These are phyloP conservation scores for Carpinus viminea DNA, from an alignment of 306 rosid genomes.

Conservation along the genomic window DNA sequence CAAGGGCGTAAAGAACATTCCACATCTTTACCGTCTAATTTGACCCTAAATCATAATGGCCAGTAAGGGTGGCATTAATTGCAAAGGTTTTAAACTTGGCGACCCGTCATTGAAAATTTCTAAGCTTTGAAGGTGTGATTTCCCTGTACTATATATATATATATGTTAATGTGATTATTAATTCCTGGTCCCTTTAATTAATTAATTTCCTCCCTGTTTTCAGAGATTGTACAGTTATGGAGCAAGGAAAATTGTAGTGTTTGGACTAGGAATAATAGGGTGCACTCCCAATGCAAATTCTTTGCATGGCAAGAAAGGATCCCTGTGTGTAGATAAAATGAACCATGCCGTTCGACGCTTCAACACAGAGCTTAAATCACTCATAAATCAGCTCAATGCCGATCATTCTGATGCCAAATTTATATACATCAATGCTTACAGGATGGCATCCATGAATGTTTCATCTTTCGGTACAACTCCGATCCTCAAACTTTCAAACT, in stretches of 20 bases:
- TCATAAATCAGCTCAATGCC: slow-evolving; percentile 38
- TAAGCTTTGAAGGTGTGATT: too few relatives aligned
- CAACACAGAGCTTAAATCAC: slow-evolving; percentile 37
- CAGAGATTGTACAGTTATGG: slow-evolving; percentile 38
- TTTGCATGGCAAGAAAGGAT: slow-evolving; percentile 34
- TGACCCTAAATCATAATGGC: too few relatives aligned
- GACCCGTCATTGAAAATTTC: too few relatives aligned
- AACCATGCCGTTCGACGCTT: slow-evolving; percentile 35
- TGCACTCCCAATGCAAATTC: slow-evolving; percentile 54
- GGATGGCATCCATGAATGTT: slow-evolving; percentile 16
- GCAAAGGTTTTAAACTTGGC: too few relatives aligned
- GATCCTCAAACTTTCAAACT: too few relatives aligned
- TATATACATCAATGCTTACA: slow-evolving; percentile 27
- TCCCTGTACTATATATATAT: too few relatives aligned
- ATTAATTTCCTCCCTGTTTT: background rate
- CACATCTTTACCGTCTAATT: too few relatives aligned
- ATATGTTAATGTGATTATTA: background rate
- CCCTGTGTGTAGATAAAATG: slow-evolving; percentile 42
- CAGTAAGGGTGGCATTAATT: too few relatives aligned
- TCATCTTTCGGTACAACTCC: slow-evolving; percentile 9
- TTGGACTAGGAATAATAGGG: slow-evolving; percentile 48
- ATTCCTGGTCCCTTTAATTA: background rate
- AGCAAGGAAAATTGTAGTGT: slow-evolving; percentile 59
- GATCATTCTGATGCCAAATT: slow-evolving; percentile 38
- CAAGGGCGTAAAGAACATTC: too few relatives aligned